Conservation (phyloP, 371 early-diverging fungal species). For the Mucor velutinosus region DNA sequence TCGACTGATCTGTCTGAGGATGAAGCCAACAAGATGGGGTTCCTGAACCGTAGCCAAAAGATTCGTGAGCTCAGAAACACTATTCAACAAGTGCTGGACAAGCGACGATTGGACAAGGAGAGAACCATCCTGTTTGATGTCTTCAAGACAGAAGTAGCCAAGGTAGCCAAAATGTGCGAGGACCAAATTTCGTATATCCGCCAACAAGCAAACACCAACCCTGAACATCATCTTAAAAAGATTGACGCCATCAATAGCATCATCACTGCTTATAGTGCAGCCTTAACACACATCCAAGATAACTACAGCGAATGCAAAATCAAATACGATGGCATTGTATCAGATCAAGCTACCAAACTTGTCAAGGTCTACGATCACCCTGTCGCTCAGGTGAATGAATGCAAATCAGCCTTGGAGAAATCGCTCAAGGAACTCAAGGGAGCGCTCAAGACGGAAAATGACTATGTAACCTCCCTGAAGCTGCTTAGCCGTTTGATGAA, state of each 20-base stretch:
- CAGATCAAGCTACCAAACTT: slow-evolving; percentile 30
- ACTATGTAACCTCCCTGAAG: slow-evolving; percentile 35
- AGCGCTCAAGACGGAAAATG: slow-evolving; percentile 29
- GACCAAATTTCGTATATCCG: slow-evolving; percentile 42
- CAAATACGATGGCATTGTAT: slow-evolving; percentile 30
- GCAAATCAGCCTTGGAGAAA: slow-evolving; percentile 26
- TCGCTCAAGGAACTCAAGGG: slow-evolving; percentile 27
- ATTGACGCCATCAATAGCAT: slow-evolving; percentile 35
- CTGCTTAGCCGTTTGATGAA: slow-evolving; percentile 30
- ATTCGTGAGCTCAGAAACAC: background rate
- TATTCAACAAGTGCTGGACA: slow-evolving; percentile 21
- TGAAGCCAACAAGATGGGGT: slow-evolving; percentile 16
- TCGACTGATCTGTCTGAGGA: slow-evolving; percentile 22
- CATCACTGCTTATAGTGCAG: slow-evolving; percentile 37
- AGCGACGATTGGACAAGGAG: slow-evolving; percentile 33
- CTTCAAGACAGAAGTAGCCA: slow-evolving; percentile 23
- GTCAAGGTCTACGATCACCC: slow-evolving; percentile 24
- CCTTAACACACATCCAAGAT: slow-evolving; percentile 31
- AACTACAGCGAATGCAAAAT: slow-evolving; percentile 32
- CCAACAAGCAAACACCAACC: slow-evolving; percentile 42
- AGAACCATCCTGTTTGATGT: slow-evolving; percentile 17
- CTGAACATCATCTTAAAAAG: slow-evolving; percentile 41
- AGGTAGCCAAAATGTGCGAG: slow-evolving; percentile 33
- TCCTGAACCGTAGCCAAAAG: slow-evolving; percentile 19
- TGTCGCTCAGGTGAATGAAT: slow-evolving; percentile 18